A percentile compares a stretch with the other conserved stretches of the same genome.
Conservation (phyloP, 805 yeast species). For the Wickerhamiella occidentalis region DNA sequence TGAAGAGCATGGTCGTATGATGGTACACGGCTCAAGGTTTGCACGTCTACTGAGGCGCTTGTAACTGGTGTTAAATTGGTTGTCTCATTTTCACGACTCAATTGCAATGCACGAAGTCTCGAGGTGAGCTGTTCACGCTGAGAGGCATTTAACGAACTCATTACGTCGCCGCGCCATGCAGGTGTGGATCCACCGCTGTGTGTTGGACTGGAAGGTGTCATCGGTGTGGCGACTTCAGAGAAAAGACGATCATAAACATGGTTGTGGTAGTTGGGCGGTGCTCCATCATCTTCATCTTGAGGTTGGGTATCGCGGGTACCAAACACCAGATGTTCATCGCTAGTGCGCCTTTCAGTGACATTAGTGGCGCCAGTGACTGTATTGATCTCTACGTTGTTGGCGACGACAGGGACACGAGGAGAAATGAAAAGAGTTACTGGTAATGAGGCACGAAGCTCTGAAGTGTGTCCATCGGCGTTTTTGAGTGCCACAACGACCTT, state of each 20-base stretch:
- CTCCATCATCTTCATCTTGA: slow-evolving; percentile 28
- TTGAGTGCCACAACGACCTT: slow-evolving; percentile 65
- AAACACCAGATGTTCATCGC: slow-evolving; percentile 10
- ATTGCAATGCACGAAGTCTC: slow-evolving; percentile 31
- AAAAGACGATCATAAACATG: slow-evolving; percentile 74
- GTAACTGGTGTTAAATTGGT: slow-evolving; percentile 28
- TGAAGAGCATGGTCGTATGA: slow-evolving; percentile 67
- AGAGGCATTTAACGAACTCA: slow-evolving; percentile 22
- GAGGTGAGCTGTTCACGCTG: slow-evolving; percentile 31
- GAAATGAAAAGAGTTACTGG: slow-evolving; percentile 68
- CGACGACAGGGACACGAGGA: slow-evolving; percentile 68
- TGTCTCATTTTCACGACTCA: slow-evolving; percentile 32
- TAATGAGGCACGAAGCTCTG: slow-evolving; percentile 81
- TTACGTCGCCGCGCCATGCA: slow-evolving; percentile 17
- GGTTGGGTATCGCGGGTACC: slow-evolving; percentile 7
- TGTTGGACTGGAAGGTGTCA: slow-evolving; percentile 27
- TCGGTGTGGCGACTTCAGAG: slow-evolving; percentile 42
- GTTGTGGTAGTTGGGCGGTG: slow-evolving; percentile 77
- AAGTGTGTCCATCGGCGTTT: slow-evolving; percentile 86
- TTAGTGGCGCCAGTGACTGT: slow-evolving; percentile 2
- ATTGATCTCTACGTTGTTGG: slow-evolving; percentile 24
- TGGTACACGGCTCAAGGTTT: slow-evolving; percentile 58
- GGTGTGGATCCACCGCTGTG: slow-evolving; percentile 32
- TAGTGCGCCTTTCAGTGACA: not conserved
- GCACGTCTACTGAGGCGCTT: slow-evolving; percentile 26